A percentile compares a stretch with the other conserved stretches of the same genome.
phyloP scores from a whole-genome alignment of 768 basidiomycete genomes.

The Polyporus arcularius region DNA sequence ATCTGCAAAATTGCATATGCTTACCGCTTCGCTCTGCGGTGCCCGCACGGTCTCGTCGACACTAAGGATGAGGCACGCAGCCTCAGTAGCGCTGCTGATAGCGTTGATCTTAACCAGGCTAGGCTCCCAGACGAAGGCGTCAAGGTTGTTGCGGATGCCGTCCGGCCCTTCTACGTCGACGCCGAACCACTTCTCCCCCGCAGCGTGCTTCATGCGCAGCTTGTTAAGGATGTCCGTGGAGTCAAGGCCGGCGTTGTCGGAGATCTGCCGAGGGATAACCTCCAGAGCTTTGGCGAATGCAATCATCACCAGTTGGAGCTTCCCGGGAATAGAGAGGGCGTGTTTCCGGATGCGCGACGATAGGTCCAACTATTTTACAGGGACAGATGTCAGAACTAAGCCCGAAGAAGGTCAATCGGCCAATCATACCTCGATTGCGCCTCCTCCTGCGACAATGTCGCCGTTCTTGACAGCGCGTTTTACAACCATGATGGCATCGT shows the following conservation, averaged over 20 bases:
- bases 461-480: conserved; percentile 95
- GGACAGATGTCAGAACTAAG: not conserved
- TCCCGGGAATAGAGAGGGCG: conserved; percentile 91
- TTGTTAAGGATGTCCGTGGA: conserved; percentile 98
- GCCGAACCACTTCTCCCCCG: conserved; percentile 87
- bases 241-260: conserved; percentile 97
- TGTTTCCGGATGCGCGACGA: conserved; percentile 92
- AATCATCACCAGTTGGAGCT: conserved; percentile 90
- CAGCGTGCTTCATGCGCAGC: conserved; percentile 93
- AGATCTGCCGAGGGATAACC: conserved; percentile 97
- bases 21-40: conserved; percentile 89
- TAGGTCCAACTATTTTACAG: conserved; percentile 79
- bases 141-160: conserved; percentile 94
- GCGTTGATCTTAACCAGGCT: conserved; percentile 95
- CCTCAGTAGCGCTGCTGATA: conserved; percentile 92
- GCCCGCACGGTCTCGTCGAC: conserved; percentile 98
- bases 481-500: conserved; percentile 99
- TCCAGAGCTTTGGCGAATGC: conserved; percentile 97
- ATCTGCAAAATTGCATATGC: conserved; percentile 29
- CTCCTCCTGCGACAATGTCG: conserved; percentile 96
- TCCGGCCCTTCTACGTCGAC: conserved; percentile 91
- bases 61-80: conserved; percentile 92
- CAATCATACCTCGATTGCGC: conserved; percentile 83
- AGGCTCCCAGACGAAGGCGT: conserved; percentile 98
- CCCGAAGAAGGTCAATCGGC: not conserved